Conservation (phyloP, 108 stramenopile genomes). For the Cylindrotheca fusiformis region DNA sequence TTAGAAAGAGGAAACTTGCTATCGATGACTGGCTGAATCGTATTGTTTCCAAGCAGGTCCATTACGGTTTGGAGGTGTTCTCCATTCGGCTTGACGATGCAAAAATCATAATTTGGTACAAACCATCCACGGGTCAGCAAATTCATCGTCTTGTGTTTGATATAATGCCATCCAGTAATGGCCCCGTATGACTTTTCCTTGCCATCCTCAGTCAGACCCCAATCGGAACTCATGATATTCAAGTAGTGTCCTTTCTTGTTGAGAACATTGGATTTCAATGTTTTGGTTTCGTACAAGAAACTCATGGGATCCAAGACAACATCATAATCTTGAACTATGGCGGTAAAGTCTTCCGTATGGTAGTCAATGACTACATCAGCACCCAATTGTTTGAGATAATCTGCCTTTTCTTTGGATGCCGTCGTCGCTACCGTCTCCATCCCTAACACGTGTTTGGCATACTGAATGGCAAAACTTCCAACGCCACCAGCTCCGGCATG, state of each 20-base stretch:
- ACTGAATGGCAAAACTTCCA: constrained; percentile 37
- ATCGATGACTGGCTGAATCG: constrained; percentile 26
- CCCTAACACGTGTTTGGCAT: constrained; percentile 34
- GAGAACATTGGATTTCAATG: constrained; percentile 18
- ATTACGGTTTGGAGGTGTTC: constrained; percentile 16
- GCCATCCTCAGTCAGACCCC: constrained; percentile 12
- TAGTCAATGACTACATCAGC: constrained; percentile 33
- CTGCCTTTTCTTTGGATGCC: constrained; percentile 19
- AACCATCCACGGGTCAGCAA: constrained; percentile 1
- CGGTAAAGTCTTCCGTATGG: constrained; percentile 12
- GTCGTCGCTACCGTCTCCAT: constrained; percentile 27
- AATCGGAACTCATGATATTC: constrained; percentile 34
- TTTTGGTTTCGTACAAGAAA: constrained; percentile 27
- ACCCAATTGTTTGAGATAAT: constrained; percentile 17
- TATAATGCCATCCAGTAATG: constrained; percentile 4
- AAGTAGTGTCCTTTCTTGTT: constrained; percentile 22
- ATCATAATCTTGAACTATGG: constrained; percentile 25
- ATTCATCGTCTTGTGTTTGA: constrained; percentile 13
- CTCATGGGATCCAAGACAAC: constrained; percentile 38
- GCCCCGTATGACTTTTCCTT: constrained; percentile 23
- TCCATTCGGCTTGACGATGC: constrained; percentile 24
- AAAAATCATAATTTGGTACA: constrained; percentile 19
- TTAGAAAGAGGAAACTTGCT: constrained; percentile 19
- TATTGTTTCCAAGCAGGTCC: constrained; percentile 21
- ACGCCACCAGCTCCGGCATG: constrained; percentile 46